Evolutionary conservation across 352 stramenopile genomes (phyloP).

Genomic region (Phytophthora capsici): DNA sequence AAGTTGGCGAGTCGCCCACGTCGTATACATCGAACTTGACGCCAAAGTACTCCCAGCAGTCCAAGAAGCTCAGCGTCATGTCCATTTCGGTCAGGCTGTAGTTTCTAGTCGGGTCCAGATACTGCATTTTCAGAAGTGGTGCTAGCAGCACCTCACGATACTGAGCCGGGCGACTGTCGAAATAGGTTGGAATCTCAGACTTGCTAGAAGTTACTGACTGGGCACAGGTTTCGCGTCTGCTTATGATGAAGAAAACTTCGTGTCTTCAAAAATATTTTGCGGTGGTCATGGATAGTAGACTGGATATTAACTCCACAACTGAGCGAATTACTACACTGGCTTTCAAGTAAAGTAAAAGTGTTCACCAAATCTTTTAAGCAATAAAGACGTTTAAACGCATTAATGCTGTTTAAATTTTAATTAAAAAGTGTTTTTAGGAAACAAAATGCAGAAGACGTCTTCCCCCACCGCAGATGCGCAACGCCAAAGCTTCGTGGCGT

Average conservation of each 20-base stretch:
- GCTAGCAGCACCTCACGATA: constrained; percentile 8
- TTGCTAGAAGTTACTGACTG: constrained; percentile 8
- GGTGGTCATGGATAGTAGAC: neutral
- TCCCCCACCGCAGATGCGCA: too few species aligned
- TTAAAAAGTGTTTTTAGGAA: too few species aligned
- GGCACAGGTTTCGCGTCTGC: neutral
- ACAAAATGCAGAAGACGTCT: too few species aligned
- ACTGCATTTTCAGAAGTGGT: constrained; percentile 9
- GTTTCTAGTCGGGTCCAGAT: neutral
- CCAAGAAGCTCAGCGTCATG: neutral
- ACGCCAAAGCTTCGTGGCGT: too few species aligned
- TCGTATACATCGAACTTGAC: neutral
- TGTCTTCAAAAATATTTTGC: neutral
- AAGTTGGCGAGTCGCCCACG: neutral
- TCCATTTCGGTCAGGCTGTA: neutral
- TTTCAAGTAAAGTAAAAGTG: too few species aligned
- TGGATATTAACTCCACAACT: neutral
- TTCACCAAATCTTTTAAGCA: too few species aligned
- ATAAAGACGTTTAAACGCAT: too few species aligned
- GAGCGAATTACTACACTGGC: too few species aligned
- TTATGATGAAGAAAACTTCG: neutral
- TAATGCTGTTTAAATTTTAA: too few species aligned
- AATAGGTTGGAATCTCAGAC: neutral
- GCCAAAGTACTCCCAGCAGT: constrained; percentile 4
- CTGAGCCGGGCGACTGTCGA: constrained; percentile 5